These are phyloP conservation scores for Vachellia pachyceras DNA, from an alignment of 306 rosid genomes.

Conservation along the genomic window DNA sequence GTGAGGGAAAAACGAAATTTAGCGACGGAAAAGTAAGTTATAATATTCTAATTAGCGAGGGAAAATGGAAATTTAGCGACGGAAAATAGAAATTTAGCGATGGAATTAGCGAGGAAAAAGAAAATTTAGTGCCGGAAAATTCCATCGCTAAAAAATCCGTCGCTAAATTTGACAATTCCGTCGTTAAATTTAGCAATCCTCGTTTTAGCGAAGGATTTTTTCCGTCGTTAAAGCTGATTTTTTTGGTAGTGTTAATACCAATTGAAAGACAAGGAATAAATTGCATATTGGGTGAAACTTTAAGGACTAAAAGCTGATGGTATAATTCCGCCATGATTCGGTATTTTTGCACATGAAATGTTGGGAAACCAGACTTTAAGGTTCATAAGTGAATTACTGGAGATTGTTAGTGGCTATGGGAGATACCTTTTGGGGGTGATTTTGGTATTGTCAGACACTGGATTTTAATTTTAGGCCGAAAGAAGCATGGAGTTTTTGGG, in stretches of 20 bases:
- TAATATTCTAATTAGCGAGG: too few relatives aligned
- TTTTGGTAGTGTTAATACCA: not conserved
- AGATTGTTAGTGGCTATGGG: constrained; percentile 7
- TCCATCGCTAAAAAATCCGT: too few relatives aligned
- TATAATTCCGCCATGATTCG: not conserved
- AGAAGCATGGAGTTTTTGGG: not conserved
- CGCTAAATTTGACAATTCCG: too few relatives aligned
- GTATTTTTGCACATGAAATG: not conserved
- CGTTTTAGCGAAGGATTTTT: too few relatives aligned
- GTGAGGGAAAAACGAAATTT: too few relatives aligned
- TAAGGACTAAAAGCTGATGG: not conserved
- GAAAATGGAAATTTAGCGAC: too few relatives aligned
- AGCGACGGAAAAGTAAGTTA: too few relatives aligned
- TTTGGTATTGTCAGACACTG: not conserved
- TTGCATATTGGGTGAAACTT: not conserved
- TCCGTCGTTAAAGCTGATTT: too few relatives aligned
- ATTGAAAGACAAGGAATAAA: not conserved
- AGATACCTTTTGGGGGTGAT: not conserved
- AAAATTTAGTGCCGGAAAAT: too few relatives aligned
- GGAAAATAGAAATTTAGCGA: too few relatives aligned
- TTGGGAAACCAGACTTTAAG: not conserved
- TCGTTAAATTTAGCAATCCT: too few relatives aligned
- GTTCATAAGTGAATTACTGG: not conserved
- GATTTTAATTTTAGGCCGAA: not conserved
- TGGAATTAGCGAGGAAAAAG: too few relatives aligned